These are phyloP conservation scores for Aspergillus chevalieri DNA, from an alignment of 2,329 filamentous ascomycete species.

Conservation along the genomic window DNA sequence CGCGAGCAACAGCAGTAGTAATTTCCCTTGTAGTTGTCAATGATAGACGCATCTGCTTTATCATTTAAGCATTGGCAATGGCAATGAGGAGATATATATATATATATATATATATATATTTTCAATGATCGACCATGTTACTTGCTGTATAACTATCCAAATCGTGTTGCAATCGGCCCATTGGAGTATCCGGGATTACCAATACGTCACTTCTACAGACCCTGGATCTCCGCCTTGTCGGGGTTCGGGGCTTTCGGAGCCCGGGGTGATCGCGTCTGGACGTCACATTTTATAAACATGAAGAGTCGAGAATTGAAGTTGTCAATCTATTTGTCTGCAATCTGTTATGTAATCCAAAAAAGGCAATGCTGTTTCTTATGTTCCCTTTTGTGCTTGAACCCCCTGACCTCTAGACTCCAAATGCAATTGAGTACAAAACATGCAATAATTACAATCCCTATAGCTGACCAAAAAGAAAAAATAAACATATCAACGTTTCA, in stretches of 20 bases:
- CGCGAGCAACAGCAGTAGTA: background rate
- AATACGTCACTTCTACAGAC: background rate
- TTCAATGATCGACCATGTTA: background rate
- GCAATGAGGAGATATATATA: background rate
- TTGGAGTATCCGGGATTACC: background rate
- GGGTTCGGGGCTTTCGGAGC: background rate
- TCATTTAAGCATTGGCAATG: background rate
- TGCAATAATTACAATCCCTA: background rate
- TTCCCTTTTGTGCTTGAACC: background rate
- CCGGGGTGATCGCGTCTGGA: background rate
- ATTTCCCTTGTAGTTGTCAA: background rate
- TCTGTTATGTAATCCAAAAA: background rate
- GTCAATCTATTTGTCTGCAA: background rate
- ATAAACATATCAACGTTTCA: conserved; percentile 10
- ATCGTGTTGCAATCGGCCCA: too few relatives aligned
- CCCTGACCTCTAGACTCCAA: background rate
- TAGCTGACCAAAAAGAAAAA: background rate
- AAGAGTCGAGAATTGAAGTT: too few relatives aligned
- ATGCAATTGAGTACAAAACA: background rate
- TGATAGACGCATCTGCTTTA: background rate
- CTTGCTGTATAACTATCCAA: too few relatives aligned
- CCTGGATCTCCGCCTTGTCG: too few relatives aligned
- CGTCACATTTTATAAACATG: too few relatives aligned
- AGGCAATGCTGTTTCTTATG: too few relatives aligned
- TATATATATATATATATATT: background rate